phyloP scores from a whole-genome alignment of 108 stramenopile species.

The Thalassiosira profunda region DNA sequence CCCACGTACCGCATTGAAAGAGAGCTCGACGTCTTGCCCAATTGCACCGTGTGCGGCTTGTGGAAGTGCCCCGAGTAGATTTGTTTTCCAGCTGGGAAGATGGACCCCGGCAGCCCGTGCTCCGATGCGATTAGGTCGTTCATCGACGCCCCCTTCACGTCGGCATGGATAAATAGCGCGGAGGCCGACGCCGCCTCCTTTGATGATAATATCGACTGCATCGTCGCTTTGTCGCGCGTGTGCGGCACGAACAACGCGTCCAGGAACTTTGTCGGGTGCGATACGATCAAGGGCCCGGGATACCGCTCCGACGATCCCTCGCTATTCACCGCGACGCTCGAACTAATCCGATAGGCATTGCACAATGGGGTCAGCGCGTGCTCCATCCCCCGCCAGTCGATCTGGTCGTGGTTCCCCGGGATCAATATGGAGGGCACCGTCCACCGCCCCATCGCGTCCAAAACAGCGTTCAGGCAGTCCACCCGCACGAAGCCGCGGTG shows the following conservation, averaged over 20 bases:
- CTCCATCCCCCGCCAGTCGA: conserved; percentile 69
- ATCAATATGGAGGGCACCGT: conserved; percentile 84
- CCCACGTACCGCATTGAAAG: conserved; percentile 77
- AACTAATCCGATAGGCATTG: conserved; percentile 69
- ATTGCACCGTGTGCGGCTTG: conserved; percentile 82
- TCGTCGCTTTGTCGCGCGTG: conserved; percentile 62
- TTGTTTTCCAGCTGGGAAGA: conserved; percentile 59
- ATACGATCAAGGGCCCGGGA: conserved; percentile 72
- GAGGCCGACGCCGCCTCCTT: conserved; percentile 33
- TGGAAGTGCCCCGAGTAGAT: conserved; percentile 94
- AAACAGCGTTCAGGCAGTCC: conserved; percentile 81
- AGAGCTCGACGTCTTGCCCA: conserved; percentile 1
- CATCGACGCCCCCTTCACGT: conserved; percentile 91
- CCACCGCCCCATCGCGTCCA: conserved; percentile 63
- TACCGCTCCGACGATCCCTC: neutral
- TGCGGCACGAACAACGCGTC: conserved; percentile 90
- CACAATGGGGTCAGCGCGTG: conserved; percentile 83
- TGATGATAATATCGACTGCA: conserved; percentile 72
- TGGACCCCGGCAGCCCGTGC: conserved; percentile 62
- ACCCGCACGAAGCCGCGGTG: conserved; percentile 82
- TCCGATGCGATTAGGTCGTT: conserved; percentile 80
- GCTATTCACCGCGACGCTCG: neutral
- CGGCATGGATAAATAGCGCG: conserved; percentile 85
- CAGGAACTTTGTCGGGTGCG: conserved; percentile 72
- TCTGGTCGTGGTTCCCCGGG: conserved; percentile 93